phyloP scores from a whole-genome alignment of 2,329 filamentous ascomycete species.

The Sordariomycetes sp. region DNA sequence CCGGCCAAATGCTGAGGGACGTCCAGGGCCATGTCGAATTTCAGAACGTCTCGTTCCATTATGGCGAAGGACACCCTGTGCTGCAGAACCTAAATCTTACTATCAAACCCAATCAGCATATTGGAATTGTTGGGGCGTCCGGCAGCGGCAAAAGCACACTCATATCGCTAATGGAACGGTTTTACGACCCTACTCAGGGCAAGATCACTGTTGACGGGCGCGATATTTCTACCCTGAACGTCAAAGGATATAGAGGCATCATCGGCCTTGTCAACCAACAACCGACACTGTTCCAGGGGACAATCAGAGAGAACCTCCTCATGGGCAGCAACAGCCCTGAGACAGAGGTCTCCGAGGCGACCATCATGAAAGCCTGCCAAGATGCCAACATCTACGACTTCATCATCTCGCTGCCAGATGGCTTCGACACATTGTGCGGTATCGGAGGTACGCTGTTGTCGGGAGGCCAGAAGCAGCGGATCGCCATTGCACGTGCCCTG shows the following conservation, averaged over 20 bases:
- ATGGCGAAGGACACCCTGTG: slow-evolving; percentile 22
- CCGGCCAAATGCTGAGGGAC: slow-evolving; percentile 10
- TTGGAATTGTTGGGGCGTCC: slow-evolving; percentile 45
- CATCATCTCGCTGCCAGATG: slow-evolving; percentile 23
- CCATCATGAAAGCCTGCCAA: slow-evolving; percentile 34
- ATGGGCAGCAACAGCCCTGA: slow-evolving; percentile 23
- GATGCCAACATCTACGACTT: slow-evolving; percentile 43
- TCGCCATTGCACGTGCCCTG: slow-evolving; percentile 62
- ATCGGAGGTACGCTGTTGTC: slow-evolving; percentile 56
- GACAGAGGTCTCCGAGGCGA: slow-evolving; percentile 14
- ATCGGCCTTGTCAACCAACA: slow-evolving; percentile 51
- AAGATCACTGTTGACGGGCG: slow-evolving; percentile 35
- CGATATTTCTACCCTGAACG: slow-evolving; percentile 29
- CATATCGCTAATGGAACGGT: slow-evolving; percentile 39
- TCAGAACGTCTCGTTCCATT: slow-evolving; percentile 39
- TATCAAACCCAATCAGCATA: slow-evolving; percentile 32
- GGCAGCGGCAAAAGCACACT: slow-evolving; percentile 55
- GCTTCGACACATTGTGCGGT: slow-evolving; percentile 52
- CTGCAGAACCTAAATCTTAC: slow-evolving; percentile 18
- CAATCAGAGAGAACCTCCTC: slow-evolving; percentile 77
- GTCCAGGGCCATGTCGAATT: slow-evolving; percentile 32
- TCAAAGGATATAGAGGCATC: slow-evolving; percentile 39
- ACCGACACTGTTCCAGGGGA: slow-evolving; percentile 65
- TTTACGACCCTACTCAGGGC: slow-evolving; percentile 34
- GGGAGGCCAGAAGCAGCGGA: slow-evolving; percentile 58